phyloP scores from a whole-genome alignment of 305 asterid genomes.

The Plantago coronopus region DNA sequence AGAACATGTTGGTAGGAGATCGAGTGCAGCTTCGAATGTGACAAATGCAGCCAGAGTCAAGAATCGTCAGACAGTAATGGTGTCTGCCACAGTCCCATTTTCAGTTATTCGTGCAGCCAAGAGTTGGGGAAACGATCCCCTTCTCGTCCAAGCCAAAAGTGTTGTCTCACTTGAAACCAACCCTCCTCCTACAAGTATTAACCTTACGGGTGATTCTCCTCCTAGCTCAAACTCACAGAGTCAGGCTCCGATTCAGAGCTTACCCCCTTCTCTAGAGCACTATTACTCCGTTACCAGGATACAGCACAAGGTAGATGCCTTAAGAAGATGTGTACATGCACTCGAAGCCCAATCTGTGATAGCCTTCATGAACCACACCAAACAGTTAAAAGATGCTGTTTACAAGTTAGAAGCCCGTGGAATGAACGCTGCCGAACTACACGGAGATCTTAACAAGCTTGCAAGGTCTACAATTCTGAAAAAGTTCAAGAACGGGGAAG shows the following conservation, averaged over 20 bases:
- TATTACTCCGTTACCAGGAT: constrained; percentile 67
- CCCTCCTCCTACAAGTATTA: constrained; percentile 39
- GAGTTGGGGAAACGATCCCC: constrained; percentile 89
- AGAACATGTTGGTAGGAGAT: constrained; percentile 81
- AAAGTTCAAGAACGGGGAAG: constrained; percentile 70
- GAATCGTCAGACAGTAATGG: constrained; percentile 77
- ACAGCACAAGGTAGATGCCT: constrained; percentile 82
- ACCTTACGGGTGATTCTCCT: constrained; percentile 36
- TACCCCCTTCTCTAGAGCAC: constrained; percentile 80
- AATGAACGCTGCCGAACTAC: constrained; percentile 76
- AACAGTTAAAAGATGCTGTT: constrained; percentile 80
- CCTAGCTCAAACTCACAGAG: constrained; percentile 28
- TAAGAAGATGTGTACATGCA: constrained; percentile 79
- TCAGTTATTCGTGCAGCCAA: constrained; percentile 83
- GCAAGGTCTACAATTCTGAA: constrained; percentile 66
- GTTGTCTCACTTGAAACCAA: constrained; percentile 57
- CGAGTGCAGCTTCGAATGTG: constrained; percentile 41
- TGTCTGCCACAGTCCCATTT: constrained; percentile 93
- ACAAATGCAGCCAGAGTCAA: constrained; percentile 26
- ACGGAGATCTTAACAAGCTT: constrained; percentile 83
- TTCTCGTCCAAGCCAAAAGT: constrained; percentile 74
- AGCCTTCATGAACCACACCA: constrained; percentile 88
- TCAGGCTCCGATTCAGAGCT: constrained; percentile 56
- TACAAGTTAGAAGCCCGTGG: constrained; percentile 87
- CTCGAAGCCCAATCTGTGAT: constrained; percentile 77